Conservation (phyloP, 2,329 filamentous ascomycete genomes). For the Bertia moriformis region DNA sequence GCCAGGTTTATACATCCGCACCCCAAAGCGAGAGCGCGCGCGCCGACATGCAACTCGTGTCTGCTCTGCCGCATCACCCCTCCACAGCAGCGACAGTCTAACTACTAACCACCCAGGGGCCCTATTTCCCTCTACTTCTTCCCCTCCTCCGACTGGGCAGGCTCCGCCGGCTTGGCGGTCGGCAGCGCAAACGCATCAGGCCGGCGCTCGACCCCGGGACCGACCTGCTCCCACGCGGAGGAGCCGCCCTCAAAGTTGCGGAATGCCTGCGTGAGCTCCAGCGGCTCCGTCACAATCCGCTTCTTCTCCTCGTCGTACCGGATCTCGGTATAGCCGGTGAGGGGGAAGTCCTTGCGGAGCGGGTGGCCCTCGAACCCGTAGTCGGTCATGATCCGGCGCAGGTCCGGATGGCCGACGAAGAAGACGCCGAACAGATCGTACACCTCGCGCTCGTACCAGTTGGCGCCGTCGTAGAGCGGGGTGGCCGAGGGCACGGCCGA, state of each 20-base stretch:
- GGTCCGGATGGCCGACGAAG: constrained; percentile 86
- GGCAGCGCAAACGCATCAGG: constrained; percentile 87
- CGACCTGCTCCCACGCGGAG: constrained; percentile 53
- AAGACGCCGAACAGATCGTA: constrained; percentile 97
- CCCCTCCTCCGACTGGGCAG: constrained; percentile 72
- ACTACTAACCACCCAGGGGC: no score
- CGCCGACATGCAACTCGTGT: no score
- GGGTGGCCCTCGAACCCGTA: constrained; percentile 98
- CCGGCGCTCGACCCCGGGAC: constrained; percentile 58
- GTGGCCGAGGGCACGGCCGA: constrained; percentile 83
- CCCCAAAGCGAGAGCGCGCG: no score
- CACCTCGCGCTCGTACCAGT: constrained; percentile 97
- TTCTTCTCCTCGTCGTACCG: constrained; percentile 99
- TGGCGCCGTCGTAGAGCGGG: constrained; percentile 78
- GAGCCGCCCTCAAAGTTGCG: constrained; percentile 91
- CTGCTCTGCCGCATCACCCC: no score
- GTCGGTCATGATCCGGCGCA: constrained; percentile 96
- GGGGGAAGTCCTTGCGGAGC: constrained; percentile 89
- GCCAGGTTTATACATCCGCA: no score
- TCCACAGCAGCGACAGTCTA: no score
- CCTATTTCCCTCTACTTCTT: no score
- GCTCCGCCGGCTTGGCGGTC: constrained; percentile 85
- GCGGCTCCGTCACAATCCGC: constrained; percentile 90
- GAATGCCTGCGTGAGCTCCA: constrained; percentile 96
- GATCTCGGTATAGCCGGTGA: constrained; percentile 96